Conservation (phyloP, 169 alveolate species). For the Cryptosporidium felis region DNA sequence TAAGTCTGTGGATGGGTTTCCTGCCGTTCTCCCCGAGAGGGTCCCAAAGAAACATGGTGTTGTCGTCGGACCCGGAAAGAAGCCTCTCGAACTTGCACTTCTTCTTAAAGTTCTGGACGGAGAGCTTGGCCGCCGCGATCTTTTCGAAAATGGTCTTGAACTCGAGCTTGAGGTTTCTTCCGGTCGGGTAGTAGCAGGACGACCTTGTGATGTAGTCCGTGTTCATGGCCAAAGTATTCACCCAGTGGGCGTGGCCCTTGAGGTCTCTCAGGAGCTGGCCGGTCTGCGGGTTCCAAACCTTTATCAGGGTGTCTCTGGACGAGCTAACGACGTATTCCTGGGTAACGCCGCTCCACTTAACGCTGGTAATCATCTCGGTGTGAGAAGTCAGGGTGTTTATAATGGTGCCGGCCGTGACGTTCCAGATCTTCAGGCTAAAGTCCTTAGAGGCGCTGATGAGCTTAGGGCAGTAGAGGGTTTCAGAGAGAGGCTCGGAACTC, state of each 20-base stretch:
- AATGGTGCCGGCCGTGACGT: slow-evolving; percentile 81
- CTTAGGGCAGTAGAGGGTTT: slow-evolving; percentile 52
- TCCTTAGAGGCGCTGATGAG: slow-evolving; percentile 86
- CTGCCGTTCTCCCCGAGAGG: slow-evolving; percentile 81
- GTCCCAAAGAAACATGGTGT: slow-evolving; percentile 94
- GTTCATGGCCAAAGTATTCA: slow-evolving; percentile 94
- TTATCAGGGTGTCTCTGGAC: slow-evolving; percentile 93
- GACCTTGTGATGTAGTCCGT: slow-evolving; percentile 92
- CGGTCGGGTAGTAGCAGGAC: slow-evolving; percentile 78
- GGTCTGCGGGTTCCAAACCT: slow-evolving; percentile 89
- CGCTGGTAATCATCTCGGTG: slow-evolving; percentile 90
- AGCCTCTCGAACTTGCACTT: slow-evolving; percentile 91
- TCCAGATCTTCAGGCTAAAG: slow-evolving; percentile 91
- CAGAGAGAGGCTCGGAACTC: slow-evolving; percentile 13
- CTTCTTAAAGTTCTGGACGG: slow-evolving; percentile 72
- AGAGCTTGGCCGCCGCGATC: slow-evolving; percentile 71
- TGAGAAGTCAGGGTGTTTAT: slow-evolving; percentile 89
- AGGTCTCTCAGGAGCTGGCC: slow-evolving; percentile 83
- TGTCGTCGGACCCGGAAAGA: slow-evolving; percentile 98
- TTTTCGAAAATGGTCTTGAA: slow-evolving; percentile 60
- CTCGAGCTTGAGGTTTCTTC: slow-evolving; percentile 12
- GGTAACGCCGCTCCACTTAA: slow-evolving; percentile 92
- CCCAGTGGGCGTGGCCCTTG: slow-evolving; percentile 99
- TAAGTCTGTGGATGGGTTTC: slow-evolving; percentile 85
- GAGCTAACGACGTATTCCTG: slow-evolving; percentile 88